Conservation (phyloP, 2,329 filamentous ascomycete species). For the Conoideocrella luteorostrata region DNA sequence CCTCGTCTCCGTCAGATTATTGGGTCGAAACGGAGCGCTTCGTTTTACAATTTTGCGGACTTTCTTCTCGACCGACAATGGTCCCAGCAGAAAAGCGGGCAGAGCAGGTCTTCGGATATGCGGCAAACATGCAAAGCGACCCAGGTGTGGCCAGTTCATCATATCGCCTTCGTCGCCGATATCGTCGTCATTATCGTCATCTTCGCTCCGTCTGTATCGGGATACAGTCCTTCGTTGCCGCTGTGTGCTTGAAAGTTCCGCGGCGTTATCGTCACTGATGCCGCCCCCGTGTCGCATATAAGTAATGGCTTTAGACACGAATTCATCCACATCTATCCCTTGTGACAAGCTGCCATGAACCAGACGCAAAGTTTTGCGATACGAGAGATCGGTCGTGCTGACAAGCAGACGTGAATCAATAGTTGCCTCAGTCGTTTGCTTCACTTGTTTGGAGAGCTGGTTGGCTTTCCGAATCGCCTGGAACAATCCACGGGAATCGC, state of each 20-base stretch:
- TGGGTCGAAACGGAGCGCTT: conserved; percentile 61
- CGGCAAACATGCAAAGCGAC: conserved; percentile 68
- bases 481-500: conserved; percentile 57
- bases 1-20: conserved; percentile 62
- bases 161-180: conserved; percentile 69
- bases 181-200: conserved; percentile 44
- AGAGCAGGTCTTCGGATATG: conserved; percentile 68
- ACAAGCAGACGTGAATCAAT: conserved; percentile 86
- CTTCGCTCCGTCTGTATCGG: conserved; percentile 32
- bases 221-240: conserved; percentile 32
- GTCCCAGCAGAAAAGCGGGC: conserved; percentile 79
- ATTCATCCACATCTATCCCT: conserved; percentile 83
- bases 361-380: conserved; percentile 69
- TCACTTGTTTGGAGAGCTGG: conserved; percentile 58
- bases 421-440: conserved; percentile 84
- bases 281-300: conserved; percentile 71
- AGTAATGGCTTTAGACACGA: conserved; percentile 80
- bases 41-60: conserved; percentile 64
- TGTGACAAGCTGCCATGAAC: conserved; percentile 65
- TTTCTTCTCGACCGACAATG: conserved; percentile 83
- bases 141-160: conserved; percentile 81
- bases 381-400: conserved; percentile 70
- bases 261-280: conserved; percentile 43
- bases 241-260: conserved; percentile 45
- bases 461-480: conserved; percentile 63